These are phyloP conservation scores for Anaeramoeba flamelloides DNA, from an alignment of 78 protist genomes.

Conservation along the genomic window DNA sequence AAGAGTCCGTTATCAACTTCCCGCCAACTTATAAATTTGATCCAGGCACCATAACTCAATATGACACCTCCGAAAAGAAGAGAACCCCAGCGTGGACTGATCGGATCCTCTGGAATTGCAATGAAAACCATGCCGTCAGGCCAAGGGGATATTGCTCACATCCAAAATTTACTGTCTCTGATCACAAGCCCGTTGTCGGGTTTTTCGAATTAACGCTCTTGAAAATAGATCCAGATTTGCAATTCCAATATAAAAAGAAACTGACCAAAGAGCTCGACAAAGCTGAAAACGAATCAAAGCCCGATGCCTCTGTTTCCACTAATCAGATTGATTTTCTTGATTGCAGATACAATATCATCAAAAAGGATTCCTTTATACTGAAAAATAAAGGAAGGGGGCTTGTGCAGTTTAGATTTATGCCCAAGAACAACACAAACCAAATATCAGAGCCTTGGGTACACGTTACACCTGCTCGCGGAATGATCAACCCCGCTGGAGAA, in stretches of 20 bases:
- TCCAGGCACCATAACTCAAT: neutral
- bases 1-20: neutral
- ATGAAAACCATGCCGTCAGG: neutral
- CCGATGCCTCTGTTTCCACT: neutral
- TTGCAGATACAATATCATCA: neutral
- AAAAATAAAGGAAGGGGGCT: neutral
- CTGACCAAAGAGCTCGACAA: neutral
- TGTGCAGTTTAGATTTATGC: neutral
- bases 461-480: neutral
- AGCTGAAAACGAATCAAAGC: neutral
- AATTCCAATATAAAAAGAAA: neutral
- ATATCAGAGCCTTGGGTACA: neutral
- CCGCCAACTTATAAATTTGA: neutral
- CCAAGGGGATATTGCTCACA: neutral
- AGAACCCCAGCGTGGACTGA: neutral
- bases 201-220: neutral
- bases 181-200: neutral
- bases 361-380: neutral
- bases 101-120: neutral
- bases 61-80: neutral
- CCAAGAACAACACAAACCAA: neutral
- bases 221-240: neutral
- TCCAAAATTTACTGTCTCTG: neutral
- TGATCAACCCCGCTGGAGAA: neutral
- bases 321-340: neutral